Percentiles rank a stretch among this genome's conserved stretches.
These are phyloP conservation scores for Macadamia tetraphylla DNA, from an alignment of 164 flowering plant species.

Conservation along the genomic window DNA sequence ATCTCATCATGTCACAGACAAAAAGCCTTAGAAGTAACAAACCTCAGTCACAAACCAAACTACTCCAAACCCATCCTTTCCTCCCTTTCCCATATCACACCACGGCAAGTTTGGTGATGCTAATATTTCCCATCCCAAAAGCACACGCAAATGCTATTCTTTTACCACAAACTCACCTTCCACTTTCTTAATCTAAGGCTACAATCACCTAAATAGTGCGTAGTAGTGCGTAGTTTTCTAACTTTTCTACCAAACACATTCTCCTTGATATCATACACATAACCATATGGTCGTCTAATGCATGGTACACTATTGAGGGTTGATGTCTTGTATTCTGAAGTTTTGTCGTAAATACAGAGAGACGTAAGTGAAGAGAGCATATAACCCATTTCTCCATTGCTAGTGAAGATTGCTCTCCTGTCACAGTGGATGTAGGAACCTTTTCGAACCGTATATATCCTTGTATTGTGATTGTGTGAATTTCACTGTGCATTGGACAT, in stretches of 20 bases:
- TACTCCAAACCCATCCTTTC: conserved; percentile 7
- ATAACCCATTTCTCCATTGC: no score
- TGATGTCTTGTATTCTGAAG: no score
- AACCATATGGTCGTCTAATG: neutral
- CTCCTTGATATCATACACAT: conserved; percentile 8
- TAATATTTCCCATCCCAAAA: conserved; percentile 1
- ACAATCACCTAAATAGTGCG: conserved; percentile 5
- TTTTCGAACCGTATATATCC: no score
- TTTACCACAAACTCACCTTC: conserved; percentile 19
- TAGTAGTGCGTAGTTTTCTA: neutral
- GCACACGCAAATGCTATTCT: conserved; percentile 23
- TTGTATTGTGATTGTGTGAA: neutral
- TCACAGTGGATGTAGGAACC: no score
- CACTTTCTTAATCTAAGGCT: conserved; percentile 7
- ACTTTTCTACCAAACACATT: conserved; percentile 4
- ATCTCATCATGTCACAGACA: neutral
- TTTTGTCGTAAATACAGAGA: no score
- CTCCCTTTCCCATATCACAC: neutral
- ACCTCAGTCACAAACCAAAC: neutral
- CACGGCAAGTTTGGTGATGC: conserved; percentile 17
- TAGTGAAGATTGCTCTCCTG: no score
- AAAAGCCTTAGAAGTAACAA: neutral
- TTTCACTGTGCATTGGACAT: no score
- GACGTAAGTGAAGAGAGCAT: neutral
- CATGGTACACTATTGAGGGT: neutral